Percentiles rank a stretch among this genome's conserved stretches.
Conservation (phyloP, 768 basidiomycete species). For the Psilocybe cubensis region DNA sequence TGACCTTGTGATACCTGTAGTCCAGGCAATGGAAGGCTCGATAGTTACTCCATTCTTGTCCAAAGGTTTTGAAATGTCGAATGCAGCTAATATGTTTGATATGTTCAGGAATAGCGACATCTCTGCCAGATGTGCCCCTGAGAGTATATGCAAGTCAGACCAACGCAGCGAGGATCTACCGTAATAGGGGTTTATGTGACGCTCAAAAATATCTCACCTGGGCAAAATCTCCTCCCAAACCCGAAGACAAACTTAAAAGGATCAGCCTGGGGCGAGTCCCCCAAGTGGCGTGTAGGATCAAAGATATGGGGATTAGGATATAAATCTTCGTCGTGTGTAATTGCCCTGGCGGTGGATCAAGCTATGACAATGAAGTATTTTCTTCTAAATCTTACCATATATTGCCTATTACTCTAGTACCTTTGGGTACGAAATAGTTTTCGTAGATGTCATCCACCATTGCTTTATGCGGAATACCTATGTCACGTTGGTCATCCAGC, state of each 20-base stretch:
- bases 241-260: constrained; percentile 37
- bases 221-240: constrained; percentile 37
- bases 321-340: constrained; percentile 38
- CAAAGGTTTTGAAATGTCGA: constrained; percentile 38
- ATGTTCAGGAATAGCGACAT: constrained; percentile 40
- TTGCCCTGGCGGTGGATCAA: constrained; percentile 24
- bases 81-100: constrained; percentile 36
- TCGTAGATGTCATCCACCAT: constrained; percentile 36
- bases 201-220: constrained; percentile 18
- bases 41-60: constrained; percentile 38
- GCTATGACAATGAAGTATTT: not conserved
- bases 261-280: constrained; percentile 31
- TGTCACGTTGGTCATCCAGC: no score
- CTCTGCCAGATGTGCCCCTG: constrained; percentile 36
- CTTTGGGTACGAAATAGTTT: constrained; percentile 37
- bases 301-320: constrained; percentile 41
- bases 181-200: not conserved
- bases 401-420: constrained; percentile 31
- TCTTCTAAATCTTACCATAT: constrained; percentile 26
- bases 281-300: constrained; percentile 34
- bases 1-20: constrained; percentile 28
- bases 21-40: constrained; percentile 36
- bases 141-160: not conserved
- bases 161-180: no score
- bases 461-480: constrained; percentile 31